Conservation (phyloP, 1,139 yeast genomes). For the Saccharomycopsis crataegensis region DNA sequence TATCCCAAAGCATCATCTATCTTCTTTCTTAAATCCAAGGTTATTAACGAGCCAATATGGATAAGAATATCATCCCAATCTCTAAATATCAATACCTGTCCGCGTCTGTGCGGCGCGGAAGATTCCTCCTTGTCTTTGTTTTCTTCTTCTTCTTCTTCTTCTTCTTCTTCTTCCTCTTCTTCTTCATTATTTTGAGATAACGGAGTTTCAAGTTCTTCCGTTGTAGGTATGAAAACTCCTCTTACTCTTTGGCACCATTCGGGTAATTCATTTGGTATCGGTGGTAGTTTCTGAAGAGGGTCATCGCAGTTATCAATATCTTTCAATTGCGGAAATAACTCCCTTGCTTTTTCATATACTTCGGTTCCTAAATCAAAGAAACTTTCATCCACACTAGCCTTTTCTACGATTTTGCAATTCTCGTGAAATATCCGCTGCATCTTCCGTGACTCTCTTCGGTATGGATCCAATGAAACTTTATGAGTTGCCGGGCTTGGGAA, state of each 20-base stretch:
- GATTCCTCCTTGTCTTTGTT: slow-evolving; percentile 22
- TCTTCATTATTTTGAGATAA: slow-evolving; percentile 23
- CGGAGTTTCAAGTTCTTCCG: slow-evolving; percentile 19
- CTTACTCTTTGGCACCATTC: slow-evolving; percentile 29
- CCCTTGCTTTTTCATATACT: slow-evolving; percentile 32
- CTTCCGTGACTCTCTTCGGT: slow-evolving; percentile 78
- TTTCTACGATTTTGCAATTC: slow-evolving; percentile 65
- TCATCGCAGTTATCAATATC: slow-evolving; percentile 24
- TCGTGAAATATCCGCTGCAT: slow-evolving; percentile 54
- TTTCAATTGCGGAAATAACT: slow-evolving; percentile 31
- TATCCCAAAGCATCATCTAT: slow-evolving; percentile 57
- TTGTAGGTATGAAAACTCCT: slow-evolving; percentile 23
- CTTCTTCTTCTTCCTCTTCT: slow-evolving; percentile 19
- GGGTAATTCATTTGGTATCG: slow-evolving; percentile 41
- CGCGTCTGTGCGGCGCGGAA: too few species aligned
- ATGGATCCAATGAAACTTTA: slow-evolving; percentile 88
- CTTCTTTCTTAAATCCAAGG: slow-evolving; percentile 44
- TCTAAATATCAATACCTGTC: slow-evolving; percentile 22
- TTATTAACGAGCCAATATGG: slow-evolving; percentile 55
- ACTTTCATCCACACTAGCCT: slow-evolving; percentile 94
- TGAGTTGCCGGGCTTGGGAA: slow-evolving; percentile 43
- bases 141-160: slow-evolving; percentile 22
- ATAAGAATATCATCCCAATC: slow-evolving; percentile 88
- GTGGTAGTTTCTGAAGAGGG: slow-evolving; percentile 37
- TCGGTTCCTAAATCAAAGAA: slow-evolving; percentile 72